phyloP scores from a whole-genome alignment of 257 asterid species.

The Eucommia ulmoides region DNA sequence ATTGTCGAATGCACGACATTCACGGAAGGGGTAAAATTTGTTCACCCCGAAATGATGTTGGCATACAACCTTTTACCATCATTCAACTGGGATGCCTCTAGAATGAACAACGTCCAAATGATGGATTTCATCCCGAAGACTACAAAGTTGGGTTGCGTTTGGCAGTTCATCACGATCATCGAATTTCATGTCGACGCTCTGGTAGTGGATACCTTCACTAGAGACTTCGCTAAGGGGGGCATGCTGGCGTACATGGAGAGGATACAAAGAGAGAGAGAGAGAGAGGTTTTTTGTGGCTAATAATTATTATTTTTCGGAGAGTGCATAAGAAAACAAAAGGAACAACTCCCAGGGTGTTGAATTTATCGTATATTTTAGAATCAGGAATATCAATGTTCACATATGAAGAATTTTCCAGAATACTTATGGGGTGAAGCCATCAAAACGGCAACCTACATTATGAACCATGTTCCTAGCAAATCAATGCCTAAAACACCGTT shows the following conservation, averaged over 20 bases:
- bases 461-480: too few relatives aligned
- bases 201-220: slow-evolving; percentile 68
- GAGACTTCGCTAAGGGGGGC: slow-evolving; percentile 65
- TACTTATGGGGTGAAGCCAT: too few relatives aligned
- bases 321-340: too few relatives aligned
- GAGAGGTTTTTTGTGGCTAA: too few relatives aligned
- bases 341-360: too few relatives aligned
- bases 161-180: slow-evolving; percentile 96
- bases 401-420: too few relatives aligned
- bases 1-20: slow-evolving; percentile 76
- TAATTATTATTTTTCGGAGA: too few relatives aligned
- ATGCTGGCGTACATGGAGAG: slow-evolving; percentile 92
- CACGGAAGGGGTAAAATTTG: slow-evolving; percentile 58
- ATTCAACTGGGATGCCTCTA: slow-evolving; percentile 95
- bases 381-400: too few relatives aligned
- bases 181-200: slow-evolving; percentile 90
- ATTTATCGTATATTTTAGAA: too few relatives aligned
- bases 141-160: slow-evolving; percentile 63
- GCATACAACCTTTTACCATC: slow-evolving; percentile 94
- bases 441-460: too few relatives aligned
- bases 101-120: slow-evolving; percentile 80
- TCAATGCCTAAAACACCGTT: too few relatives aligned
- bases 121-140: slow-evolving; percentile 76
- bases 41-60: slow-evolving; percentile 64
- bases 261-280: slow-evolving; percentile 88